Evolutionary conservation across 371 early-diverging fungal species (phyloP).

Genomic region (Coemansia sp.): DNA sequence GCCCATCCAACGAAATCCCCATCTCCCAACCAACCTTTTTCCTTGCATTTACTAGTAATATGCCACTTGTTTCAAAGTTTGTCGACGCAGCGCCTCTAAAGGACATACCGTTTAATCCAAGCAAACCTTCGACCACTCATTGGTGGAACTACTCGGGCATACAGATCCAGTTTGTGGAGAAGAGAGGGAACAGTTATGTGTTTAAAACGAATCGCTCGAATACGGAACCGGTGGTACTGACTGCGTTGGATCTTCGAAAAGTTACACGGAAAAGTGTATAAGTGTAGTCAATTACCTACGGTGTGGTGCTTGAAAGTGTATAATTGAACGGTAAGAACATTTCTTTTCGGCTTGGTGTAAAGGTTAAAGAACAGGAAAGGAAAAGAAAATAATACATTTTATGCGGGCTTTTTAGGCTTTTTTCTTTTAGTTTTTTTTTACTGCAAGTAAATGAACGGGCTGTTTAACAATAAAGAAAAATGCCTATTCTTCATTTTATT

Average conservation of each 20-base stretch:
- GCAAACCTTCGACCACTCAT: neutral
- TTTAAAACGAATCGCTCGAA: neutral
- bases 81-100: neutral
- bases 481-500: too few relatives aligned
- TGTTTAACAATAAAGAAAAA: too few relatives aligned
- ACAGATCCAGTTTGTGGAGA: neutral
- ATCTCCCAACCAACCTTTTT: too few relatives aligned
- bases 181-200: neutral
- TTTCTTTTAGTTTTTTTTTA: too few relatives aligned
- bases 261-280: neutral
- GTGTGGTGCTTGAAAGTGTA: too few relatives aligned
- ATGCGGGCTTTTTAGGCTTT: neutral
- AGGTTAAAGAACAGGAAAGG: too few relatives aligned
- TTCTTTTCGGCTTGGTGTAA: too few relatives aligned
- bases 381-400: too few relatives aligned
- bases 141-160: neutral
- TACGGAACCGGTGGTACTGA: neutral
- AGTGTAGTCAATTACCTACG: neutral
- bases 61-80: neutral
- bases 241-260: neutral
- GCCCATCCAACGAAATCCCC: too few relatives aligned
- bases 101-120: neutral
- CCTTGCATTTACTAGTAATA: too few relatives aligned
- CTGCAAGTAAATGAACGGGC: too few relatives aligned
- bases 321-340: too few relatives aligned